Conservation (phyloP, 768 basidiomycete genomes). For the Sporobolomyces phaffii region DNA sequence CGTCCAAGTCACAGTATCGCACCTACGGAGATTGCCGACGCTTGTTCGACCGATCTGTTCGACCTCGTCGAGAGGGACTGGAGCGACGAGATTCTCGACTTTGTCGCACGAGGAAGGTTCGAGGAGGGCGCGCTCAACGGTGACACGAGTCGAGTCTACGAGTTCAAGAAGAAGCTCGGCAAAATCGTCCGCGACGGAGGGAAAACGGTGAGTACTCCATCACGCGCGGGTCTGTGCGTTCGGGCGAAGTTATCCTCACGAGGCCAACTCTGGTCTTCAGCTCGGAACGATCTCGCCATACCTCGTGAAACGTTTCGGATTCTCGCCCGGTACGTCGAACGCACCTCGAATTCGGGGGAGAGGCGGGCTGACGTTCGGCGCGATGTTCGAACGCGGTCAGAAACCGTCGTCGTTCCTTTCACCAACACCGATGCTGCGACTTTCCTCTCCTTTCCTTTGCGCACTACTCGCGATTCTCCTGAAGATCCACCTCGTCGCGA, state of each 20-base stretch:
- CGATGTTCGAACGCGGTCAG: not conserved
- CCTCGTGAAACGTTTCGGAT: slow-evolving; percentile 28
- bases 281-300: slow-evolving; percentile 26
- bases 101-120: not conserved
- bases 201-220: slow-evolving; percentile 2
- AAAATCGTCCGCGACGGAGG: not conserved
- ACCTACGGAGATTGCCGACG: slow-evolving; percentile 17
- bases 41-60: slow-evolving; percentile 19
- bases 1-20: slow-evolving; percentile 7
- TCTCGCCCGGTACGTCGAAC: not conserved
- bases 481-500: not conserved
- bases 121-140: not conserved
- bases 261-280: not conserved
- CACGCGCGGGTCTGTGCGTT: not conserved
- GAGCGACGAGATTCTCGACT: slow-evolving; percentile 17
- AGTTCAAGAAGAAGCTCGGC: not conserved
- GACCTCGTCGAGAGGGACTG: not conserved
- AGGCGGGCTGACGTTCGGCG: not conserved
- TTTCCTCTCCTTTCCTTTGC: slow-evolving; percentile 27
- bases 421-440: not conserved
- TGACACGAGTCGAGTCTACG: not conserved
- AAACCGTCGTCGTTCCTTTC: slow-evolving; percentile 29
- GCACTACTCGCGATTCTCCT: not conserved
- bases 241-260: not conserved
- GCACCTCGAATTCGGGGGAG: not conserved